A percentile compares a stretch with the other conserved stretches of the same genome.
Evolutionary conservation across 371 early-diverging fungal genomes (phyloP).

Genomic region (Ordospora pajunii): DNA sequence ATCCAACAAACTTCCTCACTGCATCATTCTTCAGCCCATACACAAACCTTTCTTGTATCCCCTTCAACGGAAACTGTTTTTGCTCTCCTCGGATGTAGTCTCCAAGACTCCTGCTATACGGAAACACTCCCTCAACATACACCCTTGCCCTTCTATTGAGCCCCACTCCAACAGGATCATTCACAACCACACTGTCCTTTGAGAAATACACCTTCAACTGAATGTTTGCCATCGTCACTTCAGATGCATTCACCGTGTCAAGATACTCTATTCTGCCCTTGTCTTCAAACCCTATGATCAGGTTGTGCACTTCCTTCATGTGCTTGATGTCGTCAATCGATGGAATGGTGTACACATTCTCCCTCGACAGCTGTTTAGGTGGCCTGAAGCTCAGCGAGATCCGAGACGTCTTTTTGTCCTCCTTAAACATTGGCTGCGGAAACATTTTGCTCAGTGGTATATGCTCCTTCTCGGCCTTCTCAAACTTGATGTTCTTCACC

Average conservation of each 20-base stretch:
- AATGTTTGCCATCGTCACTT: slow-evolving; percentile 15
- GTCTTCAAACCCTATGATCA: slow-evolving; percentile 32
- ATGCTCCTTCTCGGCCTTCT: slow-evolving; percentile 23
- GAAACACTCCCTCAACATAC: slow-evolving; percentile 31
- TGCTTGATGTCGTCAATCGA: slow-evolving; percentile 17
- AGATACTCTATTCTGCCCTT: slow-evolving; percentile 48
- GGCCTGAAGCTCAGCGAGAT: slow-evolving; percentile 11
- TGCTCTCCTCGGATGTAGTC: slow-evolving; percentile 12
- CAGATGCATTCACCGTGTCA: slow-evolving; percentile 30
- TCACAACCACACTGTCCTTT: slow-evolving; percentile 14
- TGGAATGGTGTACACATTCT: slow-evolving; percentile 39
- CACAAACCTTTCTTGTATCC: slow-evolving; percentile 47
- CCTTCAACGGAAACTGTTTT: slow-evolving; percentile 28
- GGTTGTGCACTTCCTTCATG: slow-evolving; percentile 19
- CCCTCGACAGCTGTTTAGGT: not conserved
- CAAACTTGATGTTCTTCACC: slow-evolving; percentile 38
- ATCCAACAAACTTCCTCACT: slow-evolving; percentile 47
- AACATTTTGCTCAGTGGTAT: slow-evolving; percentile 14
- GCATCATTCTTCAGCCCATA: slow-evolving; percentile 47
- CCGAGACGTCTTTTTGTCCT: not conserved
- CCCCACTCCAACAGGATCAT: slow-evolving; percentile 36
- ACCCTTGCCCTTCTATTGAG: slow-evolving; percentile 45
- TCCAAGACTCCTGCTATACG: not conserved
- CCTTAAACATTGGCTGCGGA: slow-evolving; percentile 7
- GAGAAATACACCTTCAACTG: slow-evolving; percentile 26